Base-by-base conservation (phyloP, 1,139 yeast species). In the Debaryomycetaceae sp. region DNA sequence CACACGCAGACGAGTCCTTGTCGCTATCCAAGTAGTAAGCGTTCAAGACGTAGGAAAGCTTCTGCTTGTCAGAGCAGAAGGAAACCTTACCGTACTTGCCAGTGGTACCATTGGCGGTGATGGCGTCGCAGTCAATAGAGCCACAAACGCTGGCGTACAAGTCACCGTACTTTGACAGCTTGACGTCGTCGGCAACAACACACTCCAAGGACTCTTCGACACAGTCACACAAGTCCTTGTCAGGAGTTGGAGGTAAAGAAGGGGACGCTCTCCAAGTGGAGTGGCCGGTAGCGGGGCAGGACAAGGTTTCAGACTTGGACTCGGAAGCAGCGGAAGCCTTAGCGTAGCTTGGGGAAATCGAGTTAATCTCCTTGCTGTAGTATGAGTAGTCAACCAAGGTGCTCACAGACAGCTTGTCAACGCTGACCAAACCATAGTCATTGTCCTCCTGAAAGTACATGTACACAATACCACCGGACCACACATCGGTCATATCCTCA, bases 381-480 rank as follows among this genome's bases (percentile, higher is more conserved):
- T 65, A 46, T 31, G 49, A 44, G 58, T 77, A 78, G 43, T 72
- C 71, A 36, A 56, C 61, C 47, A 64, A 48, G 24, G 71, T 66
- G 18, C 48, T 46, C 25, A 63, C 65, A 22, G 50, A 43, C 35
- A 59, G 61, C 34, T 55, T 61, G 16, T 49, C 49, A 34, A 80
- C 61, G 32, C 75, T 49, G 35, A 84, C 95, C 37, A 85, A 76
- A 40, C 95, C 95, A 52, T 82, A 85, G 44, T 81, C 60, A 59
- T 84, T 84, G 33, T 65, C 77, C 59, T 85, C 95, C 62, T 84
- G 80, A 59, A 78, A 82, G 61, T 81, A 85, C 93, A 84, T 83
- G 64, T 84, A 85, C 25, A 80, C 95, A 49, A 85, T 76, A 46
- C 95, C 95, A 41, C 95, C 95, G 26, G 95, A 84, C 93, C 94